These are phyloP conservation scores for Coccomyxa sp. DNA, from an alignment of 139 green algal species.

Conservation along the genomic window DNA sequence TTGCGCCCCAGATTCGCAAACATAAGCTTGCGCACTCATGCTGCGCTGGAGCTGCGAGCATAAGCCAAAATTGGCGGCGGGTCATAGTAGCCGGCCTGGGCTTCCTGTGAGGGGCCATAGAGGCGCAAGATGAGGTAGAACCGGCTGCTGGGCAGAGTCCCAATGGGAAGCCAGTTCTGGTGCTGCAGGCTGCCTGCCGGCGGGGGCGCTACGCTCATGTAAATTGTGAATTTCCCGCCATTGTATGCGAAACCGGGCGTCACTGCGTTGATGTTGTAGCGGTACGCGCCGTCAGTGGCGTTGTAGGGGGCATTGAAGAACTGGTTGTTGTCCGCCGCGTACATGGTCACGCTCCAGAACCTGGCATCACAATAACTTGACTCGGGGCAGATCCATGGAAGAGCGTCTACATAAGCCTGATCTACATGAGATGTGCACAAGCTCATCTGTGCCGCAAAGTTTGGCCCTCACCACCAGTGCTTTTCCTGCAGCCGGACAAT, in stretches of 20 bases:
- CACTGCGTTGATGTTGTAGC: neutral
- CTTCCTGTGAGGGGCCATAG: neutral
- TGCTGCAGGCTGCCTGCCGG: neutral
- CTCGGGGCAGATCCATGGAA: neutral
- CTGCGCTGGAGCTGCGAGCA: neutral
- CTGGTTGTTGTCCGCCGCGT: neutral
- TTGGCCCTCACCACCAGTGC: neutral
- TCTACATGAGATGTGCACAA: constrained; percentile 1
- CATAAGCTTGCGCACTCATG: neutral
- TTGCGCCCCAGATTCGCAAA: too few relatives aligned
- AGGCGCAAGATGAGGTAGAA: neutral
- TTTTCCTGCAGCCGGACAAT: neutral
- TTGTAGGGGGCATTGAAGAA: neutral
- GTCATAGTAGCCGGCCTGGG: neutral
- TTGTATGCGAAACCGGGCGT: neutral
- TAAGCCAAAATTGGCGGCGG: neutral
- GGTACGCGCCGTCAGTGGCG: neutral
- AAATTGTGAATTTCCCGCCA: neutral
- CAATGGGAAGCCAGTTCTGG: neutral
- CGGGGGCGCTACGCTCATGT: neutral
- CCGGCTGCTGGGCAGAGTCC: neutral
- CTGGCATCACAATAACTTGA: neutral
- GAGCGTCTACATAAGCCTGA: neutral
- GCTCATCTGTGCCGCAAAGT: neutral
- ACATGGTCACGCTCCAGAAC: neutral